Evolutionary conservation across 495 filamentous ascomycete genomes (phyloP), one percentile per base, ranked within the genome.

Genomic region (Neurospora terricola): DNA sequence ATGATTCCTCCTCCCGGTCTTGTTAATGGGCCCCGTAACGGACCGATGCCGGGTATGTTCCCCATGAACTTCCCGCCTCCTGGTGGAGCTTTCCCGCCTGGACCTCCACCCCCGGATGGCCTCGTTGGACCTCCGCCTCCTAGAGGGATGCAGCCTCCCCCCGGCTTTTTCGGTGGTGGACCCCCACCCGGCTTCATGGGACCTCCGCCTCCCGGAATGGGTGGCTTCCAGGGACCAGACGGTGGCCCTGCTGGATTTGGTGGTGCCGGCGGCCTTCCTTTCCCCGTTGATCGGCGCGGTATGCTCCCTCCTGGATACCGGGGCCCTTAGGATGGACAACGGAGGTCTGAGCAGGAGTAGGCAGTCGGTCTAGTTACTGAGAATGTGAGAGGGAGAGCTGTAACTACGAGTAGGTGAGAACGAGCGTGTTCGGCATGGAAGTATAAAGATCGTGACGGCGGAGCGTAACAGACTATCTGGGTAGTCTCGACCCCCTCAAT

Each of bases 1-100:
- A 86, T 86, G 83, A 84, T 86, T 70, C 86, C 86, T 4, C 87
- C 87, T 21, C 86, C 86, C 2, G 86, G 86, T 5, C 77, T 88
- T 30, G 78, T 81, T 27, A 82, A 81, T 76, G 79, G 79, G 3
- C 84, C 82, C 9, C 81, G 83, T 48, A 83, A 83, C 71, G 75
- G 78, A 12, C 82, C 82, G 27, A 78, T 83, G 71, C 84, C 83
- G 23, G 83, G 81, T 45, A 86, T 85, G 78, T 86, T 81, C 72
- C 83, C 82, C 11, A 82, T 82, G 36, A 86, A 85, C 76, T 86
- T 87, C 54, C 86, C 86, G 4, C 83, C 80, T 11, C 75, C 73
- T 27, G 74, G 43, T 43, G 54, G 54, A 66, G 54, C 54, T 7
- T 66, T 79, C 73, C 75, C 85, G 75, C 76, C 78, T 34, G 83